Base-by-base conservation (phyloP, 139 green algal genomes). In the Ettlia oleoabundans region DNA sequence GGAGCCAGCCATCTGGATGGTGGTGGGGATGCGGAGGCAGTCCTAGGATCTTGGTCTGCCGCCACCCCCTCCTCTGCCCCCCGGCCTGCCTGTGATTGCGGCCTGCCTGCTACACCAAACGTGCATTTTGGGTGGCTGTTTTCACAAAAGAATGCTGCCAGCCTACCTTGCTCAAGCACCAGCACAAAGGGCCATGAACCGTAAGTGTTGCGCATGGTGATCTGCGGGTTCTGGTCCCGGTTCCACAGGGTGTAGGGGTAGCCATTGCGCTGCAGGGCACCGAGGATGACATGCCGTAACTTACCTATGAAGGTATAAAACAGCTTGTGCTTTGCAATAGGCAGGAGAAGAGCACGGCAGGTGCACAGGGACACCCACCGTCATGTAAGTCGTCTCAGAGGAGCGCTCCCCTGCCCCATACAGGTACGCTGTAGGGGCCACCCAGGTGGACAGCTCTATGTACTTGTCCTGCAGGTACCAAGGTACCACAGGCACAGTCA, bases 201-300 rank as follows among this genome's bases (percentile, higher is more conserved):
- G 68, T 95, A 95, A 37, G 88, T 76, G 80, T 95, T 95, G n/a
- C 84, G 76, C 72, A 89, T 85, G 1, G 82, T 21, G 26, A 63
- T 47, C 1, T 73, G 47, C 8, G 88, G 81, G 8, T 76, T 32
- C 0, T 68, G 73, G 86, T 94, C 92, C 19, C 58, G 65, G 32
- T 84, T 88, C 90, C 90, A 95, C 24, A 94, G 63, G 0, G 82
- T 64, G 18, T 86, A 74, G 1, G 87, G 87, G 28, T 67, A 33
- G 28, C 81, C 77, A 41, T 76, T 81, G 42, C 84, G 76, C n/a
- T 51, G 80, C 72, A 62, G 62, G 42, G 28, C 38, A 1, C 33
- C 9, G n/a, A 74, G 30, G 26, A 21, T 24, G 61, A 61, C 40
- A 7, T 38, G 41, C 1, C 7, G n/a, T n/a, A n/a, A n/a, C n/a